Evolutionary conservation across 257 asterid species (phyloP).

Genomic region (Solanum sitiens): DNA sequence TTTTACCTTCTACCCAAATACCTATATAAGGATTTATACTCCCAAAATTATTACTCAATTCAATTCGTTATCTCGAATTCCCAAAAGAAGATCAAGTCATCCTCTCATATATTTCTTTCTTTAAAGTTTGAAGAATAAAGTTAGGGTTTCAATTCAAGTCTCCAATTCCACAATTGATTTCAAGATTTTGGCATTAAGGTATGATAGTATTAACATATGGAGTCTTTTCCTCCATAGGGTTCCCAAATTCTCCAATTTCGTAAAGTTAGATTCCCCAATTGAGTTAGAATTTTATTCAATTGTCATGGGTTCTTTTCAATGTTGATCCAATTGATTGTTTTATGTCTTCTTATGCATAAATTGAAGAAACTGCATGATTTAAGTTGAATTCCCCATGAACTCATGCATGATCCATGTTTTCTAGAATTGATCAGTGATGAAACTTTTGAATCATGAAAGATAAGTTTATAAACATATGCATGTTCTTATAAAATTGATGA

Average conservation of each 20-base stretch:
- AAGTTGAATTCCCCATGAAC: background rate
- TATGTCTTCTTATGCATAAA: background rate
- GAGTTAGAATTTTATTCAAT: background rate
- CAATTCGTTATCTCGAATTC: background rate
- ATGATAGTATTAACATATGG: background rate
- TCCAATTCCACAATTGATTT: background rate
- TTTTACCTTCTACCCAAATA: background rate
- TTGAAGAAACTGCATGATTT: background rate
- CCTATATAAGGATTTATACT: background rate
- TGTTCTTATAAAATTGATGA: background rate
- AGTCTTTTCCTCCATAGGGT: background rate
- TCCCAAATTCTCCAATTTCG: background rate
- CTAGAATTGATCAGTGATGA: background rate
- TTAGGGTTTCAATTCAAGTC: background rate
- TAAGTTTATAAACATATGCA: background rate
- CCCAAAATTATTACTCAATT: background rate
- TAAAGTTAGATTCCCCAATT: background rate
- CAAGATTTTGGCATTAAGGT: background rate
- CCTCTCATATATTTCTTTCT: background rate
- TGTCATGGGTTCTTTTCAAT: background rate
- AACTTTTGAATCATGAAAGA: background rate
- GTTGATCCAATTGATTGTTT: no score
- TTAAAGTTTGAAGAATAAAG: background rate
- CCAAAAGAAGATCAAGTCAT: background rate
- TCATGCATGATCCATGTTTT: background rate